Evolutionary conservation across 768 basidiomycete species (phyloP), one percentile per base, ranked within the genome.

Genomic region (Podaxis sp.): DNA sequence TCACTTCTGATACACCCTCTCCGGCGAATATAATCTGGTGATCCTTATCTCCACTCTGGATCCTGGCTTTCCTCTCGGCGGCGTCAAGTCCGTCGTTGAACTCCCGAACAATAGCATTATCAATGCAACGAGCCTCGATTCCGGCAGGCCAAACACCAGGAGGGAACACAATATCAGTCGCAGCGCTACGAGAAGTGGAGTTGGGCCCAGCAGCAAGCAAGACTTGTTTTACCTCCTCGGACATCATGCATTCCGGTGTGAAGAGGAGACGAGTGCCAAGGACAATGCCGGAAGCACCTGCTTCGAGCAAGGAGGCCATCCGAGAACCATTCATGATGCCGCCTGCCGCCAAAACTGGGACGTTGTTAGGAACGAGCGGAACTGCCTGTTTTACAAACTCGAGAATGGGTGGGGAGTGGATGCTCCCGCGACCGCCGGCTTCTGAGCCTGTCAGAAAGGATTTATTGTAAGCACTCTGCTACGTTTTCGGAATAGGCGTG

Each of bases 241-340:
- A 57, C 60, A 73, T 56, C 62, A 70, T 56, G 49, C 81, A 75
- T 66, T 87, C 86, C 24, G 73, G 72, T 0, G 87, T 84, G 70
- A 81, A 77, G 56, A 84, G 70, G 70, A 88, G 84, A 0, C 86
- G 81, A 0, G 88, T 88, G 26, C 88, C 88, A 4, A 83, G 66
- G 2, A 81, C 82, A 3, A 75, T 84, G 2, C 84, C 88, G 3
- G 79, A 70, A 0, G 82, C 86, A 33, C 87, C 86, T 57, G 84
- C 74, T 4, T 78, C 71, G 52, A 90, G 78, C 33, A 83, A 65
- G 2, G 79, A 71, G 17, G 85, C 33, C 33, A 33, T 33, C 33
- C 8, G 33, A 33, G 33, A 33, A 33, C 33, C 33, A 33, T 33
- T 33, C 83, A 56, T 84, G 69, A 90, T 68, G 0, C 87, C 88